phyloP scores from a whole-genome alignment of 2,329 filamentous ascomycete species.

The Calonectria fujianensis region DNA sequence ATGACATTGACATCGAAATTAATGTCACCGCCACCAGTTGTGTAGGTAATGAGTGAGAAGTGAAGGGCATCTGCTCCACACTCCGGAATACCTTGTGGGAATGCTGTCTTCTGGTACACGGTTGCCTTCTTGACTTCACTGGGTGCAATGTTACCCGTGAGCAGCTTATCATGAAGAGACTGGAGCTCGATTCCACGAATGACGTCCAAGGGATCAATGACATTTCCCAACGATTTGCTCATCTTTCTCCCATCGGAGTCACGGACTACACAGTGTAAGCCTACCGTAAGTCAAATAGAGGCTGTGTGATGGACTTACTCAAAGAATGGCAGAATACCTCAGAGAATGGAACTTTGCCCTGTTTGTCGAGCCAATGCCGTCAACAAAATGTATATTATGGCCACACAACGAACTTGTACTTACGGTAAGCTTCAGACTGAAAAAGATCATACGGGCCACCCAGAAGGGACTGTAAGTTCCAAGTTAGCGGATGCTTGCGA shows the following conservation, averaged over 20 bases:
- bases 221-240: conserved; percentile 97
- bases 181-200: conserved; percentile 90
- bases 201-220: conserved; percentile 95
- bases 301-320: not conserved
- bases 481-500: not conserved
- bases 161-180: conserved; percentile 86
- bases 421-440: conserved; percentile 90
- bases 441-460: conserved; percentile 96
- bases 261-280: conserved; percentile 79
- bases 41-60: conserved; percentile 83
- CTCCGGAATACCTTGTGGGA: conserved; percentile 95
- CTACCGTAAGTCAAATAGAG: not conserved
- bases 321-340: conserved; percentile 91
- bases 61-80: conserved; percentile 94
- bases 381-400: not conserved
- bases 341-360: conserved; percentile 87
- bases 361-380: not conserved
- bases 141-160: conserved; percentile 86
- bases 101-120: conserved; percentile 94
- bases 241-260: conserved; percentile 97
- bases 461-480: conserved; percentile 78
- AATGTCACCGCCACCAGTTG: conserved; percentile 79
- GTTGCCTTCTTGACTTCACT: conserved; percentile 89
- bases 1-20: conserved; percentile 94
- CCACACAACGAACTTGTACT: not conserved